Evolutionary conservation across 23 red algal genomes (phyloP), one percentile per base, ranked within the genome.

Genomic region (Pyropia haitanensis): DNA sequence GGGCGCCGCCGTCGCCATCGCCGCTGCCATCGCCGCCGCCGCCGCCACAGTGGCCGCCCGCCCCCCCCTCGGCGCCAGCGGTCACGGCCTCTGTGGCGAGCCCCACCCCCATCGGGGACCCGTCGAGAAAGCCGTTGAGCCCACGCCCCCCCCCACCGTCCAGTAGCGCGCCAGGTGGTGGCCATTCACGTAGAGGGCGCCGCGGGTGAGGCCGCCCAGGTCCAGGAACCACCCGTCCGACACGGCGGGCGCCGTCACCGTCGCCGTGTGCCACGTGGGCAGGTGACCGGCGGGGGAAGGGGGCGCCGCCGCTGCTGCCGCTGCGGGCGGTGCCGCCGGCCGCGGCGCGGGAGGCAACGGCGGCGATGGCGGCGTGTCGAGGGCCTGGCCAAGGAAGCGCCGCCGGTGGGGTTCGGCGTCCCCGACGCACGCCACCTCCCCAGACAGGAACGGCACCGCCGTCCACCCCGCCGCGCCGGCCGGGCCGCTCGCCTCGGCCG

Each of bases 111-210:
- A 93, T 69, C 10, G 88, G 88, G 49, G 88, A 82, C 48, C 61
- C 78, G 18, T 78, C 55, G n/a, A 93, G 61, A 49, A 93, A 93
- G 25, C 88, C 88, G 60, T 75, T 66, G 22, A 56, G 64, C 13
- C 61, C 68, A 14, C 54, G 27, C 7, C 65, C 7, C 81, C 80
- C 18, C 20, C 58, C 23, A 95, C 62, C 14, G 62, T 30, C 90
- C 90, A 95, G 76, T 85, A 85, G 49, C 90, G 81, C 56, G 83
- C 91, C 50, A 87, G 48, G 16, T 80, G 72, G 21, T 79, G 32
- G 7, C 82, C 82, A 67, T 96, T 96, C 51, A 88, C 74, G 44
- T 71, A 88, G 16, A 96, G 18, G 8, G 65, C 46, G 19, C 91
- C 91, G 44, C 88, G 88, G 34, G 65, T 72, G 25, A 80, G 67